Evolutionary conservation across 495 filamentous ascomycete species (phyloP).

Genomic region (Staphylotrichum tortipilum): DNA sequence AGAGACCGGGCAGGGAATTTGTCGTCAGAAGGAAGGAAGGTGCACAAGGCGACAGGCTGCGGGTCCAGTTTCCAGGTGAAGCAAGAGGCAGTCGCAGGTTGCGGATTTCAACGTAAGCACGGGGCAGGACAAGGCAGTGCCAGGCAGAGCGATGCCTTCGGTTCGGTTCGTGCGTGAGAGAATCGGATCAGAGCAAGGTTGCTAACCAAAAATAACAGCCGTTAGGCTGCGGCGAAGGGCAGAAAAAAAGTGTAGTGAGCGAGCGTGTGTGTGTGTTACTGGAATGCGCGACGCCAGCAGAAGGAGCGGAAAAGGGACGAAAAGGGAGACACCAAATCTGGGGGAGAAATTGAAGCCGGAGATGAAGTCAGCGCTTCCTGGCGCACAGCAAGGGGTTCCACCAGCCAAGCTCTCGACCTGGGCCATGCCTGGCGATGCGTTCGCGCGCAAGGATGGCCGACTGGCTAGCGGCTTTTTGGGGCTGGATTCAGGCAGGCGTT

Average conservation of each 20-base stretch:
- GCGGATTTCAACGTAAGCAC: too few relatives aligned
- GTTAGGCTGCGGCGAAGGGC: background rate
- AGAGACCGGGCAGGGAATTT: background rate
- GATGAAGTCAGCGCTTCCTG: constrained; percentile 25
- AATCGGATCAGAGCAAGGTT: too few relatives aligned
- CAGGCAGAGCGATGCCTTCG: too few relatives aligned
- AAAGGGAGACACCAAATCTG: constrained; percentile 9
- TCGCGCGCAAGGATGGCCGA: background rate
- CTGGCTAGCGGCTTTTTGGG: background rate
- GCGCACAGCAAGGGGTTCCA: constrained; percentile 9
- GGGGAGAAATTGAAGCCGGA: constrained; percentile 23
- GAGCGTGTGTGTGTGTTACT: constrained; percentile 8
- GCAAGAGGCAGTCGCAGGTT: background rate
- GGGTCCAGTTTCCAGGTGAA: too few relatives aligned
- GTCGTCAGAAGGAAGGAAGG: background rate
- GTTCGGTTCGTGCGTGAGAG: too few relatives aligned
- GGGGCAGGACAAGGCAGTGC: too few relatives aligned
- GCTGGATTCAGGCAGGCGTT: background rate
- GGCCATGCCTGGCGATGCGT: background rate
- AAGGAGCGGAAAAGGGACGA: constrained; percentile 3
- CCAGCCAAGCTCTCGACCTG: background rate
- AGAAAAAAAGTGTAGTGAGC: background rate
- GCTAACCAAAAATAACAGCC: too few relatives aligned
- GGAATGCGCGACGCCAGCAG: constrained; percentile 2
- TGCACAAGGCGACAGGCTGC: too few relatives aligned